Evolutionary conservation across 2,329 filamentous ascomycete species (phyloP), one percentile per base, ranked within the genome.

Genomic region (Rhinocladiella mackenziei): DNA sequence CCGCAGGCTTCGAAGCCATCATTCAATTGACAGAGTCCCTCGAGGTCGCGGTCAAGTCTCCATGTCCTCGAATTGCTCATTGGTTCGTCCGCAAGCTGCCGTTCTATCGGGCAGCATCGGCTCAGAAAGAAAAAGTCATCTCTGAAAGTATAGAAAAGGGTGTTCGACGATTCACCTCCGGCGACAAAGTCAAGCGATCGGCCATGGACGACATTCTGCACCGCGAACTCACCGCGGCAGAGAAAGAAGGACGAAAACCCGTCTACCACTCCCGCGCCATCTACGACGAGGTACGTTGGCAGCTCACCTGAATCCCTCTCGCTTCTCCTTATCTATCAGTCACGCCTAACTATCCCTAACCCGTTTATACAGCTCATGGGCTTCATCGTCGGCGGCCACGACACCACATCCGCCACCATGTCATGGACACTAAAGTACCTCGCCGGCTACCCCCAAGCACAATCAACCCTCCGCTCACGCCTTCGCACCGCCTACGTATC

Each of bases 381-480:
- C 2, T 62, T 64, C 43, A 46, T 65, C 3, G 46, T 65, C 11
- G 64, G 66, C 36, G 71, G 69, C n/a, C 65, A 72, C 44, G 70
- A 74, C 37, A 72, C 70, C 0, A 71, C 66, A 0, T 60, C 66
- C 6, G 68, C 63, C 5, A 66, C 66, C 0, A 51, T 71, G 1
- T 48, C 50, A 28, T 71, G 69, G 68, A 61, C 51, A 1, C 31
- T 71, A 5, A 72, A 71, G 37, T 56, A 57, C 39, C 60, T 72
- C 4, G 56, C 62, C n/a, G 56, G 55, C 18, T 51, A 66, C 33
- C 64, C 53, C 7, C 40, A 46, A 11, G 56, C 58, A 1, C 69
- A 72, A 40, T 36, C 36, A 14, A 62, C 57, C 20, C 56, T 72
- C 0, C 64, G 67, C 1, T 25, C 32, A 2, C 45, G 50, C 1